Base-by-base conservation (phyloP, 371 early-diverging fungal species). In the Circinella umbellata region DNA sequence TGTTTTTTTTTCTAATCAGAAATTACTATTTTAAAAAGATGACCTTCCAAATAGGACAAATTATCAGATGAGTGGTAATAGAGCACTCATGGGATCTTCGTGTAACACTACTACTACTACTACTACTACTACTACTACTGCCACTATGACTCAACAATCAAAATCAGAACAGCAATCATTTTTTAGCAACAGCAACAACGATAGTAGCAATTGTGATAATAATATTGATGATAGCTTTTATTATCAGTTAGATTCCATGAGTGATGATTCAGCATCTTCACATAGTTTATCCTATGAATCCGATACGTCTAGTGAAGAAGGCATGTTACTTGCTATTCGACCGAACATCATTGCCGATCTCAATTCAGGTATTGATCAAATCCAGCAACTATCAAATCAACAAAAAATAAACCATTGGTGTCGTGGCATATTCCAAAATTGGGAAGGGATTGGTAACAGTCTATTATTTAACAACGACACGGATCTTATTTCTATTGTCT, bases 381-480 rank as follows among this genome's bases (percentile, higher is more conserved):
- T 81, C 37, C 57, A 76, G 18, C 63, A 35, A 18, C 63, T 61
- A 42, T 8, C 15, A 3, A 38, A 66, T 39, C 38, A 36, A 4
- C 59, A 65, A 37, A 46, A 73, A 27, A 65, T 73, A 46, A 59
- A 68, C 7, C 72, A 51, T 10, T 82, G 82, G 82, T 77, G 72
- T 63, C 71, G 82, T 51, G 73, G 76, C 1, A 63, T 79, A 7
- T 83, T 83, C 46, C 81, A 83, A 61, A 80, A 73, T n/a, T 83
- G 83, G 83, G 83, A 83, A 55, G 83, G 81, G 0, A 70, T 83
- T 27, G 81, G 83, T 53, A 75, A 77, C 46, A 83, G 83, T 49
- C 78, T 82, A 49, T 51, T 80, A 2, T 51, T 66, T 0, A 18
- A 34, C 0, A 7, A 27, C 27, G 27, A 27, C 27, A 27, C 27